Conservation (phyloP, 2,329 filamentous ascomycete species). For the Paecilomyces variotii region DNA sequence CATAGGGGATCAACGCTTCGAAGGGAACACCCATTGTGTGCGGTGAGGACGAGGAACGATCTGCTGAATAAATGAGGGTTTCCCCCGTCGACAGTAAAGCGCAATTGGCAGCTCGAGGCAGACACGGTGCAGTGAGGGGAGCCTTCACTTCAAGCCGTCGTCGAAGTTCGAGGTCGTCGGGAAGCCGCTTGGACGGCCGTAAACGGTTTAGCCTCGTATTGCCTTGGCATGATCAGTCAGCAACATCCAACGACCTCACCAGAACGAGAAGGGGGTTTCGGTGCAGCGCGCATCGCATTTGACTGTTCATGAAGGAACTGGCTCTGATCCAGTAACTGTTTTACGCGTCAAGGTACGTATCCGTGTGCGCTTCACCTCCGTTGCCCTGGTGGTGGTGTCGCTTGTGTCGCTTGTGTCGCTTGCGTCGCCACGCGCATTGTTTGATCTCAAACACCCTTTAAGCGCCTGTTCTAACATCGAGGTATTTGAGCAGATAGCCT, state of each 20-base stretch:
- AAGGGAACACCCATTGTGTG: slow-evolving; percentile 57
- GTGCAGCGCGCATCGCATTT: slow-evolving; percentile 22
- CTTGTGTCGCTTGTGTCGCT: background rate
- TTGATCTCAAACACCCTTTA: background rate
- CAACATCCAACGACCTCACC: slow-evolving; percentile 27
- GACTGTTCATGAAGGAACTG: slow-evolving; percentile 18
- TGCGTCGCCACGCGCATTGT: slow-evolving; percentile 2
- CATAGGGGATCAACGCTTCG: slow-evolving; percentile 58
- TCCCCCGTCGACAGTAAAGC: background rate
- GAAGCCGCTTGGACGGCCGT: slow-evolving; percentile 14
- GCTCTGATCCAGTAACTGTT: slow-evolving; percentile 12
- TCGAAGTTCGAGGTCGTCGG: background rate
- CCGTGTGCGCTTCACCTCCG: slow-evolving; percentile 2
- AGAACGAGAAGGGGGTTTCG: slow-evolving; percentile 23
- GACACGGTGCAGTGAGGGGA: background rate
- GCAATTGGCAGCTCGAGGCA: background rate
- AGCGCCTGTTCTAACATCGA: slow-evolving; percentile 1
- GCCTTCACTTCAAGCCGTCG: background rate
- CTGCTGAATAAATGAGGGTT: background rate
- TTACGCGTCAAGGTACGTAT: slow-evolving; percentile 15
- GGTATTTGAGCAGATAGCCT: background rate
- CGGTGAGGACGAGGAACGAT: background rate
- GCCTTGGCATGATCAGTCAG: slow-evolving; percentile 25
- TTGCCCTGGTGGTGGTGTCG: slow-evolving; percentile 1
- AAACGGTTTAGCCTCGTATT: slow-evolving; percentile 21